These are phyloP conservation scores for Triangularia setosa DNA, from an alignment of 2,329 filamentous ascomycete genomes.

Conservation along the genomic window DNA sequence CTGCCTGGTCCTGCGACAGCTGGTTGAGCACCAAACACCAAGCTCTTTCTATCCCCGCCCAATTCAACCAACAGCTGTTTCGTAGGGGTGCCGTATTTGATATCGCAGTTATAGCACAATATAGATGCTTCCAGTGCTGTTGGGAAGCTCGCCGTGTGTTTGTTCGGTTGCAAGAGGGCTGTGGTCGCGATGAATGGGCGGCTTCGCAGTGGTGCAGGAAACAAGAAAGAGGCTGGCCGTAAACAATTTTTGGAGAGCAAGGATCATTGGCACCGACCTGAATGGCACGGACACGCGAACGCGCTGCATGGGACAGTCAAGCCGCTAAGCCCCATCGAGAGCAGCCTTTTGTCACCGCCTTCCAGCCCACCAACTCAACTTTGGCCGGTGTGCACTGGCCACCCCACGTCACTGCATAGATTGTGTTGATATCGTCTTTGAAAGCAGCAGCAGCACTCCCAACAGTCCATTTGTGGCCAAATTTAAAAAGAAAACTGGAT, in stretches of 20 bases:
- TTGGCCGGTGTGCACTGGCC: neutral
- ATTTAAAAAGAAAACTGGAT: neutral
- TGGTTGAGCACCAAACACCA: neutral
- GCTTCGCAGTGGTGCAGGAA: constrained; percentile 14
- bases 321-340: constrained; percentile 18
- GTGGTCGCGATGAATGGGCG: constrained; percentile 9
- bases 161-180: constrained; percentile 1
- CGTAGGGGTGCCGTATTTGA: constrained; percentile 6
- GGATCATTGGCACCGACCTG: constrained; percentile 23
- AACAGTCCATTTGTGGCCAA: neutral
- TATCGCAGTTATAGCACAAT: constrained; percentile 18
- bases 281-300: constrained; percentile 19
- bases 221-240: constrained; percentile 24
- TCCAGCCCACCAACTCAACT: neutral
- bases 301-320: constrained; percentile 18
- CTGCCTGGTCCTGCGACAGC: neutral
- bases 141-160: constrained; percentile 4
- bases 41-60: constrained; percentile 5
- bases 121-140: neutral
- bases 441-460: neutral
- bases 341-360: constrained; percentile 19
- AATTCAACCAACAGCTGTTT: constrained; percentile 10
- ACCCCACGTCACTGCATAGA: neutral
- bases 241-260: constrained; percentile 33
- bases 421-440: neutral